A percentile compares a stretch with the other conserved stretches of the same genome.
These are phyloP conservation scores for Tillandsia fasciculata DNA, from an alignment of 176 grass and related monocot species.

Conservation along the genomic window DNA sequence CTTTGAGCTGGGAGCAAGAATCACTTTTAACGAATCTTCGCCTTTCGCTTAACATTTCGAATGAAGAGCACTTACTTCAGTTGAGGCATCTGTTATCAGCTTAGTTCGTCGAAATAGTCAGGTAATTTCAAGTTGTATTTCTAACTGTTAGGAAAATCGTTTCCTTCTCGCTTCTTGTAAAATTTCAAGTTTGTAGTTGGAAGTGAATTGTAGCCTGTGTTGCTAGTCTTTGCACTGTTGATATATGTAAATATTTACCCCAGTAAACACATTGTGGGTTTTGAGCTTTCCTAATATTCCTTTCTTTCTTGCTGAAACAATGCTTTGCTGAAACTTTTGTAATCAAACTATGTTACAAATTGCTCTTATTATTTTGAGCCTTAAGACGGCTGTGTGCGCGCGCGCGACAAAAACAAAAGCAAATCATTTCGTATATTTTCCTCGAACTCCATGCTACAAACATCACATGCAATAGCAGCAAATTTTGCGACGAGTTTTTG, in stretches of 20 bases:
- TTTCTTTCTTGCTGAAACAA: not conserved
- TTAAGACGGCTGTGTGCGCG: too few species aligned
- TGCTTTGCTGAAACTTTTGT: not conserved
- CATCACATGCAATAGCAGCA: too few species aligned
- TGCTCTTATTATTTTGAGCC: not conserved
- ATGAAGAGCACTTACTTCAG: conserved; percentile 64
- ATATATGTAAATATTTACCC: conserved; percentile 14
- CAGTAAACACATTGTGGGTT: not conserved
- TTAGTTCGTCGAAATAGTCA: conserved; percentile 7
- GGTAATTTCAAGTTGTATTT: not conserved
- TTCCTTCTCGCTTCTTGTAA: not conserved
- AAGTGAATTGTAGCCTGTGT: not conserved
- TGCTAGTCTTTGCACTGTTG: not conserved
- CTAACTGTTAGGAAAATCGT: not conserved
- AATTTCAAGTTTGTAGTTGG: not conserved
- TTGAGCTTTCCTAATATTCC: not conserved
- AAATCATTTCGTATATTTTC: too few species aligned
- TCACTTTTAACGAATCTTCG: conserved; percentile 73
- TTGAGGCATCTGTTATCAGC: conserved; percentile 44
- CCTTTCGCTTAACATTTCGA: conserved; percentile 64
- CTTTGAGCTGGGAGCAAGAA: conserved; percentile 74
- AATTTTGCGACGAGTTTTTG: too few species aligned
- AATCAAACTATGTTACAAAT: not conserved
- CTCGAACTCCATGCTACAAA: too few species aligned
- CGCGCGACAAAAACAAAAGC: too few species aligned